phyloP scores from a whole-genome alignment of 2,329 filamentous ascomycete genomes.

The Aureobasidium sp. region DNA sequence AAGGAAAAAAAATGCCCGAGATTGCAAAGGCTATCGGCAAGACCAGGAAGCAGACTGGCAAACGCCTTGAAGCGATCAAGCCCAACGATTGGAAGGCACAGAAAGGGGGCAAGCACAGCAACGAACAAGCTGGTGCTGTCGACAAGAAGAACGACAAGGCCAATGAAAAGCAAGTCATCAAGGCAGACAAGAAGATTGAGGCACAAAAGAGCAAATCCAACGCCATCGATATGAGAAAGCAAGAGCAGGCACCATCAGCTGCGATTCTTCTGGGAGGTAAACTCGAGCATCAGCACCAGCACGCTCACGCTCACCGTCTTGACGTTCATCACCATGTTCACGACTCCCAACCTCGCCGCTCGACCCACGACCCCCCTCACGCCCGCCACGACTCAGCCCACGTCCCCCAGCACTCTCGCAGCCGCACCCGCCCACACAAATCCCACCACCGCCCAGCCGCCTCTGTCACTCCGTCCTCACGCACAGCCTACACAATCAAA shows the following conservation, averaged over 20 bases:
- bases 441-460: not conserved
- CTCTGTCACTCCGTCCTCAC: not conserved
- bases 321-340: not conserved
- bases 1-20: conserved; percentile 23
- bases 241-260: not conserved
- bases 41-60: conserved; percentile 11
- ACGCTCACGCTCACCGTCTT: not conserved
- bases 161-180: not conserved
- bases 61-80: conserved; percentile 30
- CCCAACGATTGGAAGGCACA: conserved; percentile 11
- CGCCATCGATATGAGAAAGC: conserved; percentile 13
- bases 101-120: not conserved
- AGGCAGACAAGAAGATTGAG: conserved; percentile 15
- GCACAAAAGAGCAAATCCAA: not conserved
- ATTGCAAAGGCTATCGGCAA: conserved; percentile 24
- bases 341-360: not conserved
- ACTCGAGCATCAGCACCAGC: not conserved
- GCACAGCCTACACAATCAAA: conserved; percentile 13
- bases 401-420: not conserved
- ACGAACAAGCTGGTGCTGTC: not conserved
- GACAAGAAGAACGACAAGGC: conserved; percentile 13
- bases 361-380: not conserved
- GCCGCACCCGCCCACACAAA: not conserved
- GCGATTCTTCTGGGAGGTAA: not conserved
- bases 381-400: not conserved